Evolutionary conservation across 768 basidiomycete species (phyloP), one percentile per base, ranked within the genome.

Genomic region (Bullera alba): DNA sequence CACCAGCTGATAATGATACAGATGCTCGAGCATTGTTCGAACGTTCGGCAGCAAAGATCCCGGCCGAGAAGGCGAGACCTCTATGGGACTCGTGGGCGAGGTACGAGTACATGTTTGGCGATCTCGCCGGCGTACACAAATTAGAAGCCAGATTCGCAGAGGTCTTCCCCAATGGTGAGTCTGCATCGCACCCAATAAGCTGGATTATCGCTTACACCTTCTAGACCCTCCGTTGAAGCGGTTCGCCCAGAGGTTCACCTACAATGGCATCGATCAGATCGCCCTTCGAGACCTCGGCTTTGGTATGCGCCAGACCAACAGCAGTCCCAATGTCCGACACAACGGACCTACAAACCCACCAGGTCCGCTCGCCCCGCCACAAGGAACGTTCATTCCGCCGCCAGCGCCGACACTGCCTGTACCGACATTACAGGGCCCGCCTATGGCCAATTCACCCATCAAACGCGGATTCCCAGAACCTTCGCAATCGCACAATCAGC

Each of bases 21-120:
- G 95, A 99, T 75, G 95, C 93, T 1, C 82, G 93, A 48, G 93
- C 93, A 0, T 76, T 97, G 23, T 99, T 99, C 67, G 93, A 99
- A 68, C 81, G 87, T 23, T 83, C 87, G 5, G 85, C 93, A 22
- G 72, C 78, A 15, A 84, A 79, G 3, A 89, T 95, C 70, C 73
- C 84, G 10, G 75, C 86, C 6, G 86, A 87, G 38, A 80, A 81
- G 35, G 87, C 88, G 15, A 78, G 86, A 29, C 83, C 86, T 0
- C 78, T 97, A 16, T 99, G 92, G 92, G 90, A 95, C 65, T 81
- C 87, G 37, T 97, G 92, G 95, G 84, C 90, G 3, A 79, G 85
- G 48, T 93, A 93, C 74, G 89, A 95, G 71, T 96, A 91, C 74
- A 84, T 87, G 63, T 96, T 86, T 64, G 89, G 89, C n/a, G 89